A percentile compares a stretch with the other conserved stretches of the same genome.
Conservation (phyloP, 1,139 yeast species). For the Diutina scorzettiae region DNA sequence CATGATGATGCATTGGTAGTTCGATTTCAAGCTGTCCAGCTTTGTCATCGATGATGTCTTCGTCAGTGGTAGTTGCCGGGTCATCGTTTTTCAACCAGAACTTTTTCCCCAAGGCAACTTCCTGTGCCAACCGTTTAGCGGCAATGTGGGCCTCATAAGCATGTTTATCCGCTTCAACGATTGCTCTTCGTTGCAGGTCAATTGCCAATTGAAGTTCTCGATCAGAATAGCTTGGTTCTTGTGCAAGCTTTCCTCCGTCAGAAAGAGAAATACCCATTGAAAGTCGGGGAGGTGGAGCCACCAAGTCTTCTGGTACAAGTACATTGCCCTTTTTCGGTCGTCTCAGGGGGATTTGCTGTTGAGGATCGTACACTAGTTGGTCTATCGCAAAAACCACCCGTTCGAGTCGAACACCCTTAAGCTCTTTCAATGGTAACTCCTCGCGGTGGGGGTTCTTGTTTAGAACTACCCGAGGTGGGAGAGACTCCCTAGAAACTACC, state of each 20-base stretch:
- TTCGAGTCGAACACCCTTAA: conserved; percentile 25
- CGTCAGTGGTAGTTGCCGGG: conserved; percentile 10
- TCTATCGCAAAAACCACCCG: conserved; percentile 71
- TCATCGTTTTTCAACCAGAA: conserved; percentile 4
- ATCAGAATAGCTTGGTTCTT: conserved; percentile 31
- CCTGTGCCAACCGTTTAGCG: conserved; percentile 56
- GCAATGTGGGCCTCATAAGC: conserved; percentile 65
- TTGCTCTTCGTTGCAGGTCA: conserved; percentile 43
- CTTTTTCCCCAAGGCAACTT: conserved; percentile 34
- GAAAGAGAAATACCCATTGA: conserved; percentile 47
- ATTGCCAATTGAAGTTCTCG: conserved; percentile 41
- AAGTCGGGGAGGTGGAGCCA: conserved; percentile 50
- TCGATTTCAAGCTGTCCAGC: conserved; percentile 22
- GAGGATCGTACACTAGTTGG: conserved; percentile 67
- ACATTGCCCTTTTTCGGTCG: conserved; percentile 76
- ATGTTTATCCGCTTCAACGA: conserved; percentile 55
- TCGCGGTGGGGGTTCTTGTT: conserved; percentile 36
- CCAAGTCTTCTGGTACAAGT: conserved; percentile 57
- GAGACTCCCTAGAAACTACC: conserved; percentile 6
- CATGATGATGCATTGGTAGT: conserved; percentile 61
- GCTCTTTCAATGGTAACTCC: conserved; percentile 15
- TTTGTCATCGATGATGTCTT: conserved; percentile 12
- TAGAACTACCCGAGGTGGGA: conserved; percentile 21
- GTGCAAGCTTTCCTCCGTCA: conserved; percentile 15
- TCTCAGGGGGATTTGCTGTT: conserved; percentile 89